Evolutionary conservation across 345 rosid species (phyloP), one percentile per base, ranked within the genome.

Genomic region (Populus davidiana): DNA sequence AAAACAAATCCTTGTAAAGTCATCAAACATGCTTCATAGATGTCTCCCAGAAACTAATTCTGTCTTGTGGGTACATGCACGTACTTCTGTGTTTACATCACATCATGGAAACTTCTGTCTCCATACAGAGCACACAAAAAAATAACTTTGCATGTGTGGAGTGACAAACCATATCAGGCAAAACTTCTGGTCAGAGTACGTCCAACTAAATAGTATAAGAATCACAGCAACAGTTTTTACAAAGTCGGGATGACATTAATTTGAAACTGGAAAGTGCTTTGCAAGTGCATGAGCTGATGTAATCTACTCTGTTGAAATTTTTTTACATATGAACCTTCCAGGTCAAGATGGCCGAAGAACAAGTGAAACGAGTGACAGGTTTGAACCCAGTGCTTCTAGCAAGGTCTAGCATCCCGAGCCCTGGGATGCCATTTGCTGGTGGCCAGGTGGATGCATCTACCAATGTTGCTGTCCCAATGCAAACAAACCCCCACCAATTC

Each of bases 321-420:
- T 70, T 35, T 74, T 49, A 39, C 21, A 64, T 82, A 27, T 76
- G 67, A 80, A 75, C 68, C 39, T 83, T 88, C 41, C 88, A 95
- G 98, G 98, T 96, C 64, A 93, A 93, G 88, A 93, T 96, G 99
- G 99, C 96, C 20, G 99, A 96, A 87, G 99, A 96, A 86, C 93
- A 94, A 6, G 97, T 95, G 11, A 95, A 93, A 83, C 86, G 88
- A 75, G 91, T 91, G 76, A 92, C 97, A 13, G 98, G 98, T 80
- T 81, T 90, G 83, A 92, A 91, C 79, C 99, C 98, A 1, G 69
- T 89, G 80, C 83, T 88, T 75, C 86, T 90, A 8, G 85, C 90
- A 65, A 86, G 90, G 82, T 81, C 94, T 33, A 89, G 65, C 72
- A 62, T 63, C 61, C 72, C 75, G 3, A 21, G 35, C 67, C 73